Conservation (phyloP, 2,329 filamentous ascomycete genomes). For the Periglandula ipomoeae region DNA sequence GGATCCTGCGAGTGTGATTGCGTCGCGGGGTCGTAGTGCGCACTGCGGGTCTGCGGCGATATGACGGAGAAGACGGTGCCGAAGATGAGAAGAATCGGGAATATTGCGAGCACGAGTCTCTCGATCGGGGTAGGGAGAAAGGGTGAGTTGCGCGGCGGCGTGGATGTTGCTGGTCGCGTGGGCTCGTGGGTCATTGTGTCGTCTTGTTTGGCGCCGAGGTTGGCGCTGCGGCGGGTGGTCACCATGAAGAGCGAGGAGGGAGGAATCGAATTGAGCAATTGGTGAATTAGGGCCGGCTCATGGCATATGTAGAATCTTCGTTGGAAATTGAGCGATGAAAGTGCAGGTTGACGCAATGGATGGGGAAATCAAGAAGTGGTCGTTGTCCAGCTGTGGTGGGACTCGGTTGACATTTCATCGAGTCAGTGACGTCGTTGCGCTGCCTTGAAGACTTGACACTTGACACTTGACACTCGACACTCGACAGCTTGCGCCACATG, state of each 20-base stretch:
- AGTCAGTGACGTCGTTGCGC: background rate
- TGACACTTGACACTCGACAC: too few relatives aligned
- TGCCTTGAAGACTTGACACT: too few relatives aligned
- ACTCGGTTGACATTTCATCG: too few relatives aligned
- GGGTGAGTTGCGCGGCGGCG: constrained; percentile 36
- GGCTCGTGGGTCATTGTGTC: background rate
- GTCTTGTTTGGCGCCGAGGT: background rate
- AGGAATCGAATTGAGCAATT: background rate
- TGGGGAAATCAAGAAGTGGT: too few relatives aligned
- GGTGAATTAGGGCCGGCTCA: background rate
- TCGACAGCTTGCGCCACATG: background rate
- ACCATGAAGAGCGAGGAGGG: constrained; percentile 14
- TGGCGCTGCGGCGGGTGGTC: constrained; percentile 18
- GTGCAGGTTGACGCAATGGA: background rate
- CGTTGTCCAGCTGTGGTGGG: too few relatives aligned
- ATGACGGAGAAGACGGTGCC: constrained; percentile 74
- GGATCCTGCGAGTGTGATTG: constrained; percentile 54
- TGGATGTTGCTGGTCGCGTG: background rate
- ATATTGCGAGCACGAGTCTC: constrained; percentile 53
- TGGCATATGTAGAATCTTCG: background rate
- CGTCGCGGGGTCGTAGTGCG: constrained; percentile 50
- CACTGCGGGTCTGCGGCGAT: constrained; percentile 59
- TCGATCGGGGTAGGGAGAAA: constrained; percentile 65
- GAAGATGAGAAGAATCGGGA: constrained; percentile 69
- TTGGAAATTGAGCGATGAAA: too few relatives aligned